Evolutionary conservation across 73 alveolate species (phyloP), one percentile per base, ranked within the genome.

Genomic region (Paramecium biaurelia): DNA sequence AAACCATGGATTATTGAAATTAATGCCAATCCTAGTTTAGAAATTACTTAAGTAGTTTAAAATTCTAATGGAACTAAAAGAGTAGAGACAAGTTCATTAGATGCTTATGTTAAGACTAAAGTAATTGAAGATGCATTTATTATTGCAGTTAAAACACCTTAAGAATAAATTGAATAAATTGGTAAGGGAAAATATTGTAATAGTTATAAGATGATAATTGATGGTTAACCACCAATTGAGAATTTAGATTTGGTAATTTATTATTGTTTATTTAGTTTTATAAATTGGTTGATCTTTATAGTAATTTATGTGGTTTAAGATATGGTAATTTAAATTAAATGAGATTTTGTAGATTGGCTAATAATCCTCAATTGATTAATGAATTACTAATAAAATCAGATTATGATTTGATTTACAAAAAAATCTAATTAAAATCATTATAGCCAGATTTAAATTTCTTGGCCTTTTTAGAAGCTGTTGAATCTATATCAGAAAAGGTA

Each of bases 1-100:
- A 93, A 97, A 76, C 95, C 97, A 15, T 98, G 96, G 98, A 84
- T 98, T 53, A 76, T 98, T 58, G 99, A 98, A 70, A 76, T 95
- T 24, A 97, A 98, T 89, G 96, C 97, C 14, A 96, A 97, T 92
- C 99, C 99, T 10, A 68, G 95, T 53, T 88, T 98, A 38, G 94
- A 93, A 26, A 94, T 95, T 14, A 96, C 95, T 38, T 72, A 70
- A 41, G 96, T 93, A 56, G 47, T 53, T 0, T 82, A 87, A 20
- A 49, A 24, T 49, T 68, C 90, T 8, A 92, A 96, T 18, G 94
- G 92, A 14, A 95, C 76, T 87, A 70, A 92, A 42, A 93, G 93
- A 70, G 85, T 85, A 23, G 96, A 94, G 63, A 84, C 57, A 0
- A 70, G 85, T 32, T 63, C 57, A 8, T 37, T 96, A 43, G 98